Base-by-base conservation (phyloP, 23 red algal genomes). In the Gracilariopsis chorda region DNA sequence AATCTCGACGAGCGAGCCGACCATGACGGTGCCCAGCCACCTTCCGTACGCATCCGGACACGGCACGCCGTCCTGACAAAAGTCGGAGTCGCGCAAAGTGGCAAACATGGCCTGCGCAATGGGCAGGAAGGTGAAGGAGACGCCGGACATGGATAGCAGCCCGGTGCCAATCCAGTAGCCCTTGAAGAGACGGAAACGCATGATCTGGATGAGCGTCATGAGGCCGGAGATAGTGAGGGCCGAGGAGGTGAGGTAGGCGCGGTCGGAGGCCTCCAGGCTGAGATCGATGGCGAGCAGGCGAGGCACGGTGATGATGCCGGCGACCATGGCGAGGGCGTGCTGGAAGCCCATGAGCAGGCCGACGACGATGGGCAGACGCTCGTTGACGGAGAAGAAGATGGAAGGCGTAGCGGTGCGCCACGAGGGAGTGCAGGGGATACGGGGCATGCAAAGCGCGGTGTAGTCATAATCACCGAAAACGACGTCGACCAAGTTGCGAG, bases 31-130 rank as follows among this genome's bases (percentile, higher is more conserved):
- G 1, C 93, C 93, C 7, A 95, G 51, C 71, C 82, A 86, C 21
- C 62, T 59, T 29, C 93, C 93, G 52, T 90, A 95, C n/a, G 93
- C 93, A 78, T 87, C 86, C 21, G 85, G 93, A 75, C 93, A 95
- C 20, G 93, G 60, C 8, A 25, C 37, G 1, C n/a, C 44, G n/a
- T 27, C 12, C 35, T 30, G 37, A 35, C 51, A 60, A 9, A 42
- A 51, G 29, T 78, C 93, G 13, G 89, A 63, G 9, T 73, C 73
- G 14, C 61, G 34, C 34, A 95, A 68, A 23, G 69, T 41, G 17
- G 9, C 4, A 62, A 95, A 83, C 74, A 83, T 82, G 33, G 84
- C 82, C 64, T 90, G 78, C 9, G 86, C 78, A 20, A 95, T 78
- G 3, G 93, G 93, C 2, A 95, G 73, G 14, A 91, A 91, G 25